Base-by-base conservation (phyloP, 345 rosid species). In the Eucalyptus pauciflora region DNA sequence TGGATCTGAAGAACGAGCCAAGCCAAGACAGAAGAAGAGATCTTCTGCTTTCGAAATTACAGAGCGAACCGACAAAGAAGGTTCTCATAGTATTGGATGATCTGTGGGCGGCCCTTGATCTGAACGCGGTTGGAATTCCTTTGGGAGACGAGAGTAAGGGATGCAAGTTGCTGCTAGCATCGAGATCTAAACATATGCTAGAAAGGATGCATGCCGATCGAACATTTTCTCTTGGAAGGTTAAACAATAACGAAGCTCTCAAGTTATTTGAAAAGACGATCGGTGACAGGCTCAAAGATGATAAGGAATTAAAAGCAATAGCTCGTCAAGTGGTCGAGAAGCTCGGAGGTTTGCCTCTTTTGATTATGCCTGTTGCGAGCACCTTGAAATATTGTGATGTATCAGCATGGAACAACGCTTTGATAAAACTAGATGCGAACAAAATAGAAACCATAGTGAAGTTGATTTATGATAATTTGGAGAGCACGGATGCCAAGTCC, bases 301-400 rank as follows among this genome's bases (percentile, higher is more conserved):
- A 37, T 0, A 7, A 11, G n/a, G 50, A 10, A 7, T 27, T 25
- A 0, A 48, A 5, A 24, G 4, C 2, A 10, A 62, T 7, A n/a
- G 88, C 83, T 0, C 6, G 3, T 7, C 6, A 48, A 29, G 5
- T 17, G 25, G 83, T 33, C 33, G 0, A 0, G 4, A 87, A n/a
- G 4, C 49, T 51, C 0, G 20, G 0, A 20, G 83, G 88, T 4
- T 45, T n/a, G 43, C 85, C 88, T 48, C 24, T 62, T 62, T 5
- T 48, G 18, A 87, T 87, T 67, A 18, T 0, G 2, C 0, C 33
- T 64, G 4, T 64, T 5, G 18, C 52, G 2, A 5, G 1, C 0
- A 15, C 52, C 2, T 50, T 50, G 52, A 5, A 50, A 50, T 1
- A 1, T 50, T 2, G 52, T 0, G 0, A 0, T 2, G 18, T 50